These are phyloP conservation scores for Hypoxylon trugodes DNA, from an alignment of 495 filamentous ascomycete species.

Conservation along the genomic window DNA sequence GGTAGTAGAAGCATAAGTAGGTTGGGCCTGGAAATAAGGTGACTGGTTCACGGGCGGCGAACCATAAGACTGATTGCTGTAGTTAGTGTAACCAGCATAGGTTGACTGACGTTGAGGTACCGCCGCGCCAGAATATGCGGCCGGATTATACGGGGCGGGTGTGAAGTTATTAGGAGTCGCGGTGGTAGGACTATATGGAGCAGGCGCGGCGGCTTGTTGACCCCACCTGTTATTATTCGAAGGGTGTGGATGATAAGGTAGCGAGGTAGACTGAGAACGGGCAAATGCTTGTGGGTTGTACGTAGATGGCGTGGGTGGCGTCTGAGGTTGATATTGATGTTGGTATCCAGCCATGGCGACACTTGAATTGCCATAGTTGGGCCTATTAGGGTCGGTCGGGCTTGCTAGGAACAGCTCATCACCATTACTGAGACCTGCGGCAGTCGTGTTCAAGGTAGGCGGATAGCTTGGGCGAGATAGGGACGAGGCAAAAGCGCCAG, in stretches of 20 bases:
- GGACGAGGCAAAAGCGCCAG: conserved; percentile 58
- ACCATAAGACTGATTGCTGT: conserved; percentile 48
- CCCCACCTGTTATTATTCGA: conserved; percentile 45
- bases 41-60: conserved; percentile 46
- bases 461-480: conserved; percentile 43
- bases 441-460: conserved; percentile 41
- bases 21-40: conserved; percentile 48
- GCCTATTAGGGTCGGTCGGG: conserved; percentile 48
- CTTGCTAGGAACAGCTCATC: conserved; percentile 62
- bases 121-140: conserved; percentile 54
- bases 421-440: conserved; percentile 46
- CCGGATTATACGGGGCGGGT: conserved; percentile 59
- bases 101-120: conserved; percentile 56
- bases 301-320: conserved; percentile 61
- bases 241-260: conserved; percentile 55
- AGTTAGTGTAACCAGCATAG: conserved; percentile 53
- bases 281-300: conserved; percentile 90
- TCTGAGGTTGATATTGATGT: conserved; percentile 66
- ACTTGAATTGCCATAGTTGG: conserved; percentile 58
- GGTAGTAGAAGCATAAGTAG: conserved; percentile 40
- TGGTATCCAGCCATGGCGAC: conserved; percentile 65
- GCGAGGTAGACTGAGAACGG: conserved; percentile 64
- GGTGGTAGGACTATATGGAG: conserved; percentile 40
- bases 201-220: conserved; percentile 24
- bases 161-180: conserved; percentile 35